Base-by-base conservation (phyloP, 768 basidiomycete species). In the Mycena galopus region DNA sequence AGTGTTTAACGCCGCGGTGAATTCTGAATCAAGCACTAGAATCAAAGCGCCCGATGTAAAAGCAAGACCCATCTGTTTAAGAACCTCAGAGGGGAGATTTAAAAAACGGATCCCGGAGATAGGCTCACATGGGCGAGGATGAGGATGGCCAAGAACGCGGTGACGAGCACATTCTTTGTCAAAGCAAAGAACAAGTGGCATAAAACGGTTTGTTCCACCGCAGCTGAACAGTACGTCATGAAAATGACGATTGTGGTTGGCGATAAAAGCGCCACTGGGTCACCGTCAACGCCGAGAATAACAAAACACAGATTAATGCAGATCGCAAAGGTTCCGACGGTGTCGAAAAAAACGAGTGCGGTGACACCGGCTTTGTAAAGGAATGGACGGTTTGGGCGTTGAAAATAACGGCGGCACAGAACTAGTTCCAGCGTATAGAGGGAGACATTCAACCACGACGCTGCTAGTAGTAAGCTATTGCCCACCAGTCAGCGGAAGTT, bases 311-410 rank as follows among this genome's bases (percentile, higher is more conserved):
- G 32, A 17, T 68, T 68, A 33, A 60, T 19, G 25, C 57, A 68
- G 3, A 57, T 56, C 25, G 53, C 44, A 29, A 57, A 4, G 12
- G 65, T 66, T 19, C 53, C 27, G 25, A 44, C 3, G 37, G 65
- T 66, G 55, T 66, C 65, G 55, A 66, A 66, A 17, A 66, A 56
- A 30, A 66, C n/a, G 16, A 66, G 33, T 8, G 30, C 53, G 19
- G 17, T 11, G 11, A 66, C 65, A 21, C 53, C 23, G 25, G 21
- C 3, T 32, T 23, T 55, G 51, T 66, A 42, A 42, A 30, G 8
- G 37, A 66, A 27, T 42, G 65, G 65, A 30, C 65, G 51, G 37
- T 57, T 66, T 14, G 65, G 65, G 8, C 65, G 65, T 35, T 44
- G 17, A 33, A 66, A 57, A 37, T 66, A 66, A 19, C 55, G 65